Conservation (phyloP, 176 grass and related monocot genomes). For the Zoysia pacifica region DNA sequence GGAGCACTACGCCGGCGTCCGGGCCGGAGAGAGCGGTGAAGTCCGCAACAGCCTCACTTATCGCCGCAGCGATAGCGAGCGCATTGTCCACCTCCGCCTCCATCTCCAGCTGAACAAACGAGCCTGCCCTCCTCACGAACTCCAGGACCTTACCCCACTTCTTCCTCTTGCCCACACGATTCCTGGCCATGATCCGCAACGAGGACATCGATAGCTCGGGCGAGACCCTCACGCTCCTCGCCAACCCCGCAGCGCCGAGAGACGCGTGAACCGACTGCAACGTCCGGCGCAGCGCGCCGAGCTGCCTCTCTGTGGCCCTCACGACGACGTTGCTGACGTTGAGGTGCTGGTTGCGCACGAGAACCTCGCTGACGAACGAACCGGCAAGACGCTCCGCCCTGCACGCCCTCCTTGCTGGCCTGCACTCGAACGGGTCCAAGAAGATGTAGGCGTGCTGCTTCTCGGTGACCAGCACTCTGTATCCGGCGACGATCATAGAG, state of each 20-base stretch:
- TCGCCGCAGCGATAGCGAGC: neutral
- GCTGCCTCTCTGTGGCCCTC: slow-evolving; percentile 24
- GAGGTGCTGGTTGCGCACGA: slow-evolving; percentile 25
- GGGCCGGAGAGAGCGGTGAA: slow-evolving; percentile 20
- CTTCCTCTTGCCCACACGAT: neutral
- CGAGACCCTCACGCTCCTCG: slow-evolving; percentile 34
- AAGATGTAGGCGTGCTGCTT: slow-evolving; percentile 42
- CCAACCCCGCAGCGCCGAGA: slow-evolving; percentile 33
- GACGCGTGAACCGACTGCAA: slow-evolving; percentile 42
- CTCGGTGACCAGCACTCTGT: slow-evolving; percentile 7
- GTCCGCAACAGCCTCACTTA: slow-evolving; percentile 15
- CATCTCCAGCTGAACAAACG: slow-evolving; percentile 45
- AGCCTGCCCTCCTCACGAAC: slow-evolving; percentile 47
- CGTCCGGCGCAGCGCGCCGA: slow-evolving; percentile 31
- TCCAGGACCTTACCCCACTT: slow-evolving; percentile 38
- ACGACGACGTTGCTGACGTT: slow-evolving; percentile 49
- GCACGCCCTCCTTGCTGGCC: slow-evolving; percentile 6
- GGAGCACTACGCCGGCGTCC: slow-evolving; percentile 40
- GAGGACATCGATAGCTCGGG: slow-evolving; percentile 49
- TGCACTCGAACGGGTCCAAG: slow-evolving; percentile 44
- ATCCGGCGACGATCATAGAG: neutral
- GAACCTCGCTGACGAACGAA: slow-evolving; percentile 18
- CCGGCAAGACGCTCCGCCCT: slow-evolving; percentile 15
- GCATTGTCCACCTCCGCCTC: neutral
- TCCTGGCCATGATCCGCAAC: slow-evolving; percentile 38